Evolutionary conservation across 1,284 basidiomycete genomes (phyloP), one percentile per base, ranked within the genome.

Genomic region (Cryptococcus sp.): DNA sequence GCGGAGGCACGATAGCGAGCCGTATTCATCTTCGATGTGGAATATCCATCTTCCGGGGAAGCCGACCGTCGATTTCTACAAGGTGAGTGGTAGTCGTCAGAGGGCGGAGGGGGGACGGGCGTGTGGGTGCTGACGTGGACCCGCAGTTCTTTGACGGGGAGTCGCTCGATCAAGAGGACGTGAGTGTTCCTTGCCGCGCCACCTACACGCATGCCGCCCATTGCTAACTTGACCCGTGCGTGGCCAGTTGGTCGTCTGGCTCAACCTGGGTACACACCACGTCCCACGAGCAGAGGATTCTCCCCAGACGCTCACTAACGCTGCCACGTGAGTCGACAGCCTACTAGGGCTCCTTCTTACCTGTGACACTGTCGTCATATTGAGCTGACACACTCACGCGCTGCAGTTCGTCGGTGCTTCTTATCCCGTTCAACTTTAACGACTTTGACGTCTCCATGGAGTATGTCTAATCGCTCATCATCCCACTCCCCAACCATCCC

Each of bases 381-480:
- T 15, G 8, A 40, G 39, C 24, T 36, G 43, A 54, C 33, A 35
- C 9, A 1, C 46, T 3, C 33, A 38, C 12, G 28, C 21, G 15
- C 8, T 36, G 11, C 23, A 54, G 53, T 3, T 54, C 83, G 0
- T 84, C 82, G 60, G 83, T 87, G 67, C 77, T 85, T 60, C 70
- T 86, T 20, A 81, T 81, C 0, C 85, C 84, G 2, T 77, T 84
- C 61, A 86, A 86, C 72, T 86, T 82, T 76, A 83, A 84, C 71
- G 84, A 86, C 71, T 76, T 79, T 49, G 84, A 85, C 65, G 76
- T 83, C 50, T 82, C 82, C 16, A 80, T 85, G 72, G 68, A 67
- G 56, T 57, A 44, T 46, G 57, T 56, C 9, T 15, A 20, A 20
- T n/a, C 20, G 23, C 36, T 23, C 40, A 23, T n/a, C n/a, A n/a